phyloP scores from a whole-genome alignment of 2,329 filamentous ascomycete genomes.

The Aspergillus tamarii region DNA sequence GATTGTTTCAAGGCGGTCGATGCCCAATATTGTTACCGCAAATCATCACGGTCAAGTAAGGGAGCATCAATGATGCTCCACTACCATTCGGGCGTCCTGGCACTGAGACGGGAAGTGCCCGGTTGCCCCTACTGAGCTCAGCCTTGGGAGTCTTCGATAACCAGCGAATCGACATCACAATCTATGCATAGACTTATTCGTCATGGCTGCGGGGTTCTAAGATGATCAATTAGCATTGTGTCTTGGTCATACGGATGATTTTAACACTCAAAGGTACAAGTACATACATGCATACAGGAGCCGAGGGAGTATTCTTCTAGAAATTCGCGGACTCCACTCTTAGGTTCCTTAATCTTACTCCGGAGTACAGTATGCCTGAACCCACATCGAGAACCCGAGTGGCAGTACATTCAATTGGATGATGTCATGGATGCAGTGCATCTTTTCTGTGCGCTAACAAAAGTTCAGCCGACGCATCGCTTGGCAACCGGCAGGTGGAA shows the following conservation, averaged over 20 bases:
- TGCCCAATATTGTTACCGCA: neutral
- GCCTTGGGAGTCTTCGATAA: neutral
- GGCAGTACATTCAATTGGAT: slow-evolving; percentile 11
- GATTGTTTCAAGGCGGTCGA: slow-evolving; percentile 5
- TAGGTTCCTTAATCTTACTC: slow-evolving; percentile 17
- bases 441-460: neutral
- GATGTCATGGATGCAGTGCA: slow-evolving; percentile 14
- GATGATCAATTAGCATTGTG: neutral
- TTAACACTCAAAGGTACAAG: slow-evolving; percentile 1
- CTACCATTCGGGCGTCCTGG: slow-evolving; percentile 4
- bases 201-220: neutral
- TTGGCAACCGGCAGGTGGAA: slow-evolving; percentile 1
- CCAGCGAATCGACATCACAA: neutral
- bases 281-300: neutral
- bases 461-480: slow-evolving; percentile 1
- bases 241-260: neutral
- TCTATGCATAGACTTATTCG: neutral
- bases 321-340: slow-evolving; percentile 16
- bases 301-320: slow-evolving; percentile 12
- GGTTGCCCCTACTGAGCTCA: slow-evolving; percentile 4
- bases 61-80: neutral
- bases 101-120: slow-evolving; percentile 4
- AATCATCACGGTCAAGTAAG: neutral
- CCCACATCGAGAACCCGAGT: slow-evolving; percentile 9
- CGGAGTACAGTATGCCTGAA: slow-evolving; percentile 2